phyloP scores from a whole-genome alignment of 441 rosid species.

The Erysimum cheiri region DNA sequence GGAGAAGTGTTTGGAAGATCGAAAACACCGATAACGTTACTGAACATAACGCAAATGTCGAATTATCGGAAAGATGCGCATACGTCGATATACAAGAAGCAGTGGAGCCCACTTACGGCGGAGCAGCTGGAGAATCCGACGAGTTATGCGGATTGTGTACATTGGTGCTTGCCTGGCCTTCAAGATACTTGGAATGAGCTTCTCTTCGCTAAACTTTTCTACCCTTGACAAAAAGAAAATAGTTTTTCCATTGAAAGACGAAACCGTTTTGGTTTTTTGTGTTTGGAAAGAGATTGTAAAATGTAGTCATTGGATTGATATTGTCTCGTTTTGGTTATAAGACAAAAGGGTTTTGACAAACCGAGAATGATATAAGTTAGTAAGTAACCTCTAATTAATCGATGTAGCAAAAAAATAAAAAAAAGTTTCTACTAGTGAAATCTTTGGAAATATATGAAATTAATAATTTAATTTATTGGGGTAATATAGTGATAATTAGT shows the following conservation, averaged over 20 bases:
- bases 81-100: slow-evolving; percentile 92
- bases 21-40: slow-evolving; percentile 71
- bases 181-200: slow-evolving; percentile 98
- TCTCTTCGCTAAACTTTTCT: slow-evolving; percentile 75
- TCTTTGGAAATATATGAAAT: background rate
- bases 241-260: background rate
- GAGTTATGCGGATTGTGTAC: slow-evolving; percentile 89
- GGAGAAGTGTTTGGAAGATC: slow-evolving; percentile 68
- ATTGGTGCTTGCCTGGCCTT: slow-evolving; percentile 97
- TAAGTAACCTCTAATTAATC: background rate
- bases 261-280: slow-evolving; percentile 2
- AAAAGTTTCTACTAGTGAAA: background rate
- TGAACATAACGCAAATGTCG: slow-evolving; percentile 87
- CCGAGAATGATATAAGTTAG: background rate
- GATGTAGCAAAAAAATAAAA: background rate
- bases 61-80: slow-evolving; percentile 84
- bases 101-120: slow-evolving; percentile 77
- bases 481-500: no score
- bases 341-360: slow-evolving; percentile 1
- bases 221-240: slow-evolving; percentile 48
- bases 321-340: slow-evolving; percentile 10
- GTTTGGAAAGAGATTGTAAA: slow-evolving; percentile 18
- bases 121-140: slow-evolving; percentile 75
- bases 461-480: no score
- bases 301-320: slow-evolving; percentile 24